Base-by-base conservation (phyloP, 306 rosid species). In the Cyclanthera cordifolia region DNA sequence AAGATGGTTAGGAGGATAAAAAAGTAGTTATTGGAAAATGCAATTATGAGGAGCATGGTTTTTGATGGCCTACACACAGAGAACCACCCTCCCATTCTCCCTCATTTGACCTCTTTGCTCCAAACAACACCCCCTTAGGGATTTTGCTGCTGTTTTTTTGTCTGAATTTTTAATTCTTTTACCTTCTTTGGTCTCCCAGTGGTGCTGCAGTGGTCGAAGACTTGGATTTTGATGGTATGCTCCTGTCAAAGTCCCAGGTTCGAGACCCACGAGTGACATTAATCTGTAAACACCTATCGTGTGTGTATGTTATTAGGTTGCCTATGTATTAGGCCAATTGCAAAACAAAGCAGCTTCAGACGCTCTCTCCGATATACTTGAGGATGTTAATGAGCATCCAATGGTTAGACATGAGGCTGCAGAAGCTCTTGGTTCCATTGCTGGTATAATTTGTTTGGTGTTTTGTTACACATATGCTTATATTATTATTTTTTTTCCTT, bases 341-440 rank as follows among this genome's bases (percentile, higher is more conserved):
- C 99, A 94, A 90, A 76, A 90, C 77, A 90, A 88, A 78, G 86
- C 74, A 78, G 99, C 99, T 75, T 83, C 96, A 51, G 80, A 82
- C 69, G 90, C 99, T 48, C 83, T 94, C 56, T 90, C 97, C 74
- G 74, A 82, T 76, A 78, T 90, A 51, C 94, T 94, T 51, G 84
- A 67, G 77, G 85, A 90, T 76, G 86, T 59, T 69, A 83, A 84
- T 24, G 99, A 94, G 84, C 96, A 94, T 49, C 95, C 97, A 51
- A 94, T 90, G 99, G 97, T 94, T 77, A 88, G 97, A 76, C 97
- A 94, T 53, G 99, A 94, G 82, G 99, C 97, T 72, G 97, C 99
- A 47, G 99, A 94, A 88, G 99, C 99, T 73, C 95, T 88, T 75
- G 99, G 96, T 72, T 94, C 99, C 56, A 90, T 94, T 81, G 97